Evolutionary conservation across 305 asterid genomes (phyloP), one percentile per base, ranked within the genome.

Genomic region (Petunia hybrid): DNA sequence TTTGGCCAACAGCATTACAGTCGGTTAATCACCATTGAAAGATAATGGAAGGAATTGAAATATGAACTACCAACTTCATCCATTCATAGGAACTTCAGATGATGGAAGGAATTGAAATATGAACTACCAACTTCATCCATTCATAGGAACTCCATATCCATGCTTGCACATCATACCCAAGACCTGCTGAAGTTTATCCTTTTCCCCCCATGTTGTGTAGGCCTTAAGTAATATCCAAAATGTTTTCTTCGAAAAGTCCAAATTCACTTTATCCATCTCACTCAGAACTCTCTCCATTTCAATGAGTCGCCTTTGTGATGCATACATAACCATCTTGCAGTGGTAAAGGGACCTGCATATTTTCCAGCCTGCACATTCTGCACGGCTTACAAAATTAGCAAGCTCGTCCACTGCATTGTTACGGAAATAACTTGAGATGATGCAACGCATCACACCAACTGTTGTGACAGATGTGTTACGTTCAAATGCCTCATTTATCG

Each of bases 281-380:
- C 67, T 84, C 82, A 93, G 87, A 79, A 93, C 97, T 56, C 65
- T 81, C 83, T 95, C 99, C 99, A 95, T 95, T 79, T 95, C 99
- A 48, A 86, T 39, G 80, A 95, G 85, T 62, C 97, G 94, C 89
- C 46, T 91, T 68, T 92, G 88, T 2, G 88, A 69, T 56, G 90
- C 61, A 83, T 92, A 92, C 97, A 95, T 79, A 12, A 91, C 92
- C 98, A 94, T 95, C 87, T 87, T 87, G 88, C 93, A 86, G 86
- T 92, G 99, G 88, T 95, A 94, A 59, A 91, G 90, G 59, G 94
- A 91, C 71, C 97, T 87, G 80, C 97, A 89, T 22, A 81, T 76
- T 89, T 76, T 92, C 98, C 98, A 95, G 41, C 95, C 99, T 45
- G 91, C 92, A 82, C 56, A 48, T 77, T 92, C 93, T 3, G 98